phyloP scores from a whole-genome alignment of 345 rosid species.

The Crucihimalaya himalaica region DNA sequence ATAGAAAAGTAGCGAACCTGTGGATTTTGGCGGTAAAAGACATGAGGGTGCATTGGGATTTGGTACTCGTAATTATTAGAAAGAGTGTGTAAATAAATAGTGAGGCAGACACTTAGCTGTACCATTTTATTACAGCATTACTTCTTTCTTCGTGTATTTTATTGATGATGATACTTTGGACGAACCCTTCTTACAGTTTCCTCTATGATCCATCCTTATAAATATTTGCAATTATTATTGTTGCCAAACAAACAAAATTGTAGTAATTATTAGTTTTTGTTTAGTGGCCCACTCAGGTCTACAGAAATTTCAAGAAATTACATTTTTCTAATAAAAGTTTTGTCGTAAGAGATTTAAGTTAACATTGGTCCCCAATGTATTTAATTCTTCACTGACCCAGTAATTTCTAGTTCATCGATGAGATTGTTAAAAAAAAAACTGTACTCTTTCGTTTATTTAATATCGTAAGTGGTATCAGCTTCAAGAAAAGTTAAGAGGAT shows the following conservation, averaged over 20 bases:
- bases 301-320: slow-evolving; percentile 14
- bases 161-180: slow-evolving; percentile 35
- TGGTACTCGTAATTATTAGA: slow-evolving; percentile 35
- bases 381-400: slow-evolving; percentile 13
- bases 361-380: slow-evolving; percentile 18
- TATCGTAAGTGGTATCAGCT: background rate
- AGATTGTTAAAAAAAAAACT: background rate
- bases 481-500: background rate
- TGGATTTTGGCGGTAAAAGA: slow-evolving; percentile 38
- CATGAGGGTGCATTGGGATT: slow-evolving; percentile 35
- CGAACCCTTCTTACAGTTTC: slow-evolving; percentile 27
- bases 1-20: background rate
- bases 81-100: slow-evolving; percentile 31
- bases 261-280: slow-evolving; percentile 19
- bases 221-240: slow-evolving; percentile 11
- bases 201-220: background rate
- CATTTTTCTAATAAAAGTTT: background rate
- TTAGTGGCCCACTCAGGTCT: slow-evolving; percentile 8
- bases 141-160: slow-evolving; percentile 12
- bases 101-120: slow-evolving; percentile 32
- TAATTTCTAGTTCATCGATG: background rate
- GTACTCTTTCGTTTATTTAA: background rate
- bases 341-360: background rate
- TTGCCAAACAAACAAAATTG: background rate
- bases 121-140: slow-evolving; percentile 7